A percentile compares a stretch with the other conserved stretches of the same genome.
phyloP scores from a whole-genome alignment of 2,329 filamentous ascomycete species.

The Ophioceras dolichostomum region DNA sequence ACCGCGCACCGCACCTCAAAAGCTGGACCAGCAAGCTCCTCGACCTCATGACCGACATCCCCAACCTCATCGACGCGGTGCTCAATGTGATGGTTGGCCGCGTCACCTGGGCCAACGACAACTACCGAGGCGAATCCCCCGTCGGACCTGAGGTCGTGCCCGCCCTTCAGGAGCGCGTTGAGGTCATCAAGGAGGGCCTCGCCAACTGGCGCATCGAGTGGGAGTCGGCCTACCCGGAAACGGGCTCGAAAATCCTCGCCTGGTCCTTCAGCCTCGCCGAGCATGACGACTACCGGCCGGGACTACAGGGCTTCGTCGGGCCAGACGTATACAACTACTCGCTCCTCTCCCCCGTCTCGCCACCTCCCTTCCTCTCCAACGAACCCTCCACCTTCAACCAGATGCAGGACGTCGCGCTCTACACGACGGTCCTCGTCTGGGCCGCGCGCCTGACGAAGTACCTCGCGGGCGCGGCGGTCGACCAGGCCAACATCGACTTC shows the following conservation, averaged over 20 bases:
- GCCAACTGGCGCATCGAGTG: slow-evolving; percentile 8
- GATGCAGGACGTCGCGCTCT: slow-evolving; percentile 10
- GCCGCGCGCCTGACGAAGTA: slow-evolving; percentile 8
- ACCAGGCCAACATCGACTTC: slow-evolving; percentile 7
- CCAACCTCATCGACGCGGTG: slow-evolving; percentile 9
- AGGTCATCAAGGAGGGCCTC: neutral
- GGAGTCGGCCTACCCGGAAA: slow-evolving; percentile 3
- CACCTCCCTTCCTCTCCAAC: slow-evolving; percentile 1
- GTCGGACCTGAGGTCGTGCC: slow-evolving; percentile 5
- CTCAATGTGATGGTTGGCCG: slow-evolving; percentile 7
- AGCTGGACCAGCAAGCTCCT: slow-evolving; percentile 9
- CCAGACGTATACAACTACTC: slow-evolving; percentile 7
- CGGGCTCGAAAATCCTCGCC: slow-evolving; percentile 4
- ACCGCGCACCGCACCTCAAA: slow-evolving; percentile 7
- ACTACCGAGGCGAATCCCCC: slow-evolving; percentile 1
- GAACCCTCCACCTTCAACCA: slow-evolving; percentile 1
- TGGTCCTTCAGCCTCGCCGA: slow-evolving; percentile 7
- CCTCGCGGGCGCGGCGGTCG: slow-evolving; percentile 6
- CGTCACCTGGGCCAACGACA: slow-evolving; percentile 6
- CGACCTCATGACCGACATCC: slow-evolving; percentile 11
- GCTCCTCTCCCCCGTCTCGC: neutral
- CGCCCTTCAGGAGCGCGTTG: slow-evolving; percentile 5
- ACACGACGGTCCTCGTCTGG: slow-evolving; percentile 10
- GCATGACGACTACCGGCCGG: slow-evolving; percentile 9
- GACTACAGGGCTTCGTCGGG: slow-evolving; percentile 6